These are phyloP conservation scores for Backusella tarrabulga DNA, from an alignment of 192 early-diverging fungal species.

Conservation along the genomic window DNA sequence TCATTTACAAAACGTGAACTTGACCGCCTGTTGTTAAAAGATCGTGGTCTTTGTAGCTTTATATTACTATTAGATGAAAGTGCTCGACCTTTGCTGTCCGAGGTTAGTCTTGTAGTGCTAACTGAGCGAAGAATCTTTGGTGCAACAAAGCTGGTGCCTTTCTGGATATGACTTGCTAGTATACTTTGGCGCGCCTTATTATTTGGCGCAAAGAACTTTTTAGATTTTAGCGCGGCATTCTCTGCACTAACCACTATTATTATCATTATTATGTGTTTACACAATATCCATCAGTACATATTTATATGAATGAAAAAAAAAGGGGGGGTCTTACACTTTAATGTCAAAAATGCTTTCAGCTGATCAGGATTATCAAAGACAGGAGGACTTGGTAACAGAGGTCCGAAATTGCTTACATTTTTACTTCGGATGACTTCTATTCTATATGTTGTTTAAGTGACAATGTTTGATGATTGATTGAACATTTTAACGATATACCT, in stretches of 20 bases:
- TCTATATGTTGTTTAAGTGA: slow-evolving; percentile 13
- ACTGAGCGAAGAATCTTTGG: not conserved
- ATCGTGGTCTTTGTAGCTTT: not conserved
- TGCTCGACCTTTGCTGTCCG: not conserved
- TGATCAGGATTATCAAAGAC: slow-evolving; percentile 38
- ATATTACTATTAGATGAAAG: not conserved
- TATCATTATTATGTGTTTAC: not conserved
- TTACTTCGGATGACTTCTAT: slow-evolving; percentile 37
- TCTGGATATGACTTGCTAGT: slow-evolving; percentile 8
- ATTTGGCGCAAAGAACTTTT: slow-evolving; percentile 42
- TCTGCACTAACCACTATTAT: slow-evolving; percentile 45
- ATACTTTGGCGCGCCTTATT: slow-evolving; percentile 44
- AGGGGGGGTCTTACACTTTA: slow-evolving; percentile 23
- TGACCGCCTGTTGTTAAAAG: not conserved
- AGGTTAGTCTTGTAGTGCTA: not conserved
- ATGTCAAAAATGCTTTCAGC: slow-evolving; percentile 40
- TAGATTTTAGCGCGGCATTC: slow-evolving; percentile 51
- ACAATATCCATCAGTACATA: too few species aligned
- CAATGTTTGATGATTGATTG: too few species aligned
- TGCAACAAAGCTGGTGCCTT: not conserved
- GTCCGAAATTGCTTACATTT: slow-evolving; percentile 53
- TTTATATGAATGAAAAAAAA: too few species aligned
- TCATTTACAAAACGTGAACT: not conserved
- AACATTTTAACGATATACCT: slow-evolving; percentile 12
- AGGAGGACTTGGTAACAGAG: slow-evolving; percentile 44